Evolutionary conservation across 495 filamentous ascomycete species (phyloP).

Genomic region (Massariosphaeria phaeospora): DNA sequence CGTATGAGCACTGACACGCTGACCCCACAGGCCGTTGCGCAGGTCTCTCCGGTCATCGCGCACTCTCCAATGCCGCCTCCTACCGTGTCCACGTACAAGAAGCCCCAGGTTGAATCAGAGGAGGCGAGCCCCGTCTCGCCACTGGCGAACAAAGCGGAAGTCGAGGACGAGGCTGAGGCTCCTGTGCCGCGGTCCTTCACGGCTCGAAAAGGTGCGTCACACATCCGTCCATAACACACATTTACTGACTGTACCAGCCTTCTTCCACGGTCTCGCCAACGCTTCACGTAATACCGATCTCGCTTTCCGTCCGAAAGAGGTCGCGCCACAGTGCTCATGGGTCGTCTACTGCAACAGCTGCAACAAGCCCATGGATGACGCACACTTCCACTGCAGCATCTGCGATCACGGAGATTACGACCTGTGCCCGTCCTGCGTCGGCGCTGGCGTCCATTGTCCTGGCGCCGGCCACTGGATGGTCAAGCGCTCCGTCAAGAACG

Average conservation of each 20-base stretch:
- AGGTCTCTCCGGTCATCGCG: slow-evolving; percentile 20
- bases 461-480: slow-evolving; percentile 85
- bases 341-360: slow-evolving; percentile 93
- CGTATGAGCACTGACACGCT: slow-evolving; percentile 18
- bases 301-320: slow-evolving; percentile 29
- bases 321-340: slow-evolving; percentile 41
- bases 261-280: slow-evolving; percentile 43
- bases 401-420: slow-evolving; percentile 95
- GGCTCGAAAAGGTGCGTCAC: slow-evolving; percentile 27
- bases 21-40: slow-evolving; percentile 5
- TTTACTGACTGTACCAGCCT: slow-evolving; percentile 9
- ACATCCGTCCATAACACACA: background rate
- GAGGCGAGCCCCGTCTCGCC: slow-evolving; percentile 12
- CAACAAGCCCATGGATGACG: slow-evolving; percentile 65
- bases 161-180: slow-evolving; percentile 30
- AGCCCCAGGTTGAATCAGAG: background rate
- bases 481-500: slow-evolving; percentile 75
- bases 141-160: slow-evolving; percentile 2
- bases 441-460: slow-evolving; percentile 67
- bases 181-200: slow-evolving; percentile 36
- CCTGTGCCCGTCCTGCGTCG: slow-evolving; percentile 76
- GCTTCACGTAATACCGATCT: slow-evolving; percentile 37
- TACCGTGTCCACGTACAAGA: background rate
- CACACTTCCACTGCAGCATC: slow-evolving; percentile 89
- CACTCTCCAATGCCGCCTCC: slow-evolving; percentile 18